Conservation (phyloP, 257 asterid species). For the Salvia hispanica region DNA sequence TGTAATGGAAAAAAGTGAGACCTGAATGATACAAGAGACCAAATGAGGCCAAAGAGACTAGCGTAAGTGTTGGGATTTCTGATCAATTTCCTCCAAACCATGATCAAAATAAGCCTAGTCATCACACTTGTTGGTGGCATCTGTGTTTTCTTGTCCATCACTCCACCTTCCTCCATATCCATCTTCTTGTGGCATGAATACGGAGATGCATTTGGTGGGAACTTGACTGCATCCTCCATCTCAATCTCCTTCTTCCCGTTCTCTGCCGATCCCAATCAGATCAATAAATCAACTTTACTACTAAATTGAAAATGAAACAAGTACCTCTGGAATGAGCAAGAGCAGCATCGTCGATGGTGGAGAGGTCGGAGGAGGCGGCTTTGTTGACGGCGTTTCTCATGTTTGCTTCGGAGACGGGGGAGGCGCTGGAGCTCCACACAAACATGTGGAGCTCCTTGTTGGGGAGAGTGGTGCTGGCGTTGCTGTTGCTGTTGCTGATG, state of each 20-base stretch:
- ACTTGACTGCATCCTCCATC: conserved; percentile 53
- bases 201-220: conserved; percentile 52
- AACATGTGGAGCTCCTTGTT: conserved; percentile 87
- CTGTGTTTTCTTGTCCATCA: conserved; percentile 53
- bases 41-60: conserved; percentile 74
- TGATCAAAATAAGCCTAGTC: conserved; percentile 87
- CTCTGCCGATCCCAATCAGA: conserved; percentile 32
- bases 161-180: conserved; percentile 53
- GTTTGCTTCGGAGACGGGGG: conserved; percentile 81
- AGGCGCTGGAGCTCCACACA: conserved; percentile 94
- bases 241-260: conserved; percentile 65
- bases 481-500: conserved; percentile 13
- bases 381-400: conserved; percentile 54
- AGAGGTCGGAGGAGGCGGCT: conserved; percentile 50
- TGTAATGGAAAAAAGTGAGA: conserved; percentile 1
- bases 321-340: conserved; percentile 58
- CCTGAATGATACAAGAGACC: conserved; percentile 94
- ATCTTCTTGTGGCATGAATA: conserved; percentile 60
- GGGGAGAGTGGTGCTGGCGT: conserved; percentile 22
- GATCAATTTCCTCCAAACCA: conserved; percentile 95
- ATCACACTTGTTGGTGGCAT: conserved; percentile 97
- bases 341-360: conserved; percentile 43
- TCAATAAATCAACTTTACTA: background rate
- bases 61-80: conserved; percentile 96
- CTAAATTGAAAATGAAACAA: background rate